Evolutionary conservation across 2,329 filamentous ascomycete species (phyloP).

Genomic region (Cladosporium cucumerinum): DNA sequence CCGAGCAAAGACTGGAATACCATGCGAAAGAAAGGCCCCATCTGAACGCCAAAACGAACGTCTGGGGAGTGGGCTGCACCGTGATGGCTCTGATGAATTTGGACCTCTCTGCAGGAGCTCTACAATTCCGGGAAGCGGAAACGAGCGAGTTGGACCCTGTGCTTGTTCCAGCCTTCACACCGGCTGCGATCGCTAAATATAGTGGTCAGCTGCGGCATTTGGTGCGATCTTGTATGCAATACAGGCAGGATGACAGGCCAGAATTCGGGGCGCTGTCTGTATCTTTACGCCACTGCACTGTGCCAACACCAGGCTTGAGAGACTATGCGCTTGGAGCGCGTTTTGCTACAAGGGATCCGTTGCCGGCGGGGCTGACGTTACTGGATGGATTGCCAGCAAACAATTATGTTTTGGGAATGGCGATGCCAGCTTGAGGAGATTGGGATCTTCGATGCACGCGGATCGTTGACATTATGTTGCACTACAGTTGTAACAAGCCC

Average conservation of each 20-base stretch:
- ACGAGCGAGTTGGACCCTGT: neutral
- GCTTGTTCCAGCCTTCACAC: neutral
- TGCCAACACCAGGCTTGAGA: neutral
- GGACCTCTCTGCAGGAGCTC: neutral
- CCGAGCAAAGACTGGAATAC: neutral
- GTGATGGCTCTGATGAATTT: conserved; percentile 16
- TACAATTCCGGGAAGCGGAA: neutral
- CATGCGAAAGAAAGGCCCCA: neutral
- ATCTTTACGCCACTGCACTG: neutral
- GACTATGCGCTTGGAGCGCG: neutral
- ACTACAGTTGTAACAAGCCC: neutral
- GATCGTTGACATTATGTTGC: neutral
- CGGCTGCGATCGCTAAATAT: neutral
- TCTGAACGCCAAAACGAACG: conserved; percentile 17
- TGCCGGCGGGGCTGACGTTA: neutral
- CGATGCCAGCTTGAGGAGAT: neutral
- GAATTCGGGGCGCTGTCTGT: neutral
- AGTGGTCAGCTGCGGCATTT: neutral
- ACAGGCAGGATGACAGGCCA: neutral
- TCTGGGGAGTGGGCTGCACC: conserved; percentile 19
- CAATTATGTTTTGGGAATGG: neutral
- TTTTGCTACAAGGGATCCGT: neutral
- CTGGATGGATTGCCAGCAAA: neutral
- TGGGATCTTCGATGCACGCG: too few species aligned
- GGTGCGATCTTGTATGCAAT: neutral